Conservation (phyloP, 768 basidiomycete genomes). For the Mycena galopus region DNA sequence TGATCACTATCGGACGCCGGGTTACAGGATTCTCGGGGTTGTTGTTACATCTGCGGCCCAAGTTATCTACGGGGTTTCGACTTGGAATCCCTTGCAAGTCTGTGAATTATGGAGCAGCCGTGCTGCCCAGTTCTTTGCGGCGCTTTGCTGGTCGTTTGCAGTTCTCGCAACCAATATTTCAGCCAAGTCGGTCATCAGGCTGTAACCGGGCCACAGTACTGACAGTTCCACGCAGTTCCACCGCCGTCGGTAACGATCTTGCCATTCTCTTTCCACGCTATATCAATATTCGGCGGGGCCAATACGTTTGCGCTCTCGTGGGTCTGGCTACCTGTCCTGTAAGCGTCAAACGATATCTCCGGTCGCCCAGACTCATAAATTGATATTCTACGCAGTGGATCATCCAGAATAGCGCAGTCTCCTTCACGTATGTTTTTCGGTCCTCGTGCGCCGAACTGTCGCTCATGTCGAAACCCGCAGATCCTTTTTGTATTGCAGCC, state of each 20-base stretch:
- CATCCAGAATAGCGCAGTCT: constrained; percentile 62
- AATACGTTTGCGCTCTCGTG: constrained; percentile 68
- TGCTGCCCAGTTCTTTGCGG: constrained; percentile 73
- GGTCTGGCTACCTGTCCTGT: constrained; percentile 68
- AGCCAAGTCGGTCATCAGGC: constrained; percentile 26
- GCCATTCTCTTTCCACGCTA: constrained; percentile 64
- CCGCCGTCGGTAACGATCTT: constrained; percentile 48
- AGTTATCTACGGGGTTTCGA: constrained; percentile 61
- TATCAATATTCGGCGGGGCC: constrained; percentile 56
- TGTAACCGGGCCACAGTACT: background rate
- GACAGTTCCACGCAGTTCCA: constrained; percentile 22
- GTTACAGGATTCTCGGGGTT: constrained; percentile 63
- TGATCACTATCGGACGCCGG: too few species aligned
- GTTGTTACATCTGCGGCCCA: constrained; percentile 72
- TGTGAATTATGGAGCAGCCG: constrained; percentile 75
- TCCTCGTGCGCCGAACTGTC: constrained; percentile 1
- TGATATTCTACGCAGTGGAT: constrained; percentile 56
- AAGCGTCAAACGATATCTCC: background rate
- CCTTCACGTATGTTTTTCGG: constrained; percentile 66
- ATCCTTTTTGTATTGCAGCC: constrained; percentile 29
- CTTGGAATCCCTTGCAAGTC: constrained; percentile 49
- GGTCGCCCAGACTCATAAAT: background rate
- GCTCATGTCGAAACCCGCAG: background rate
- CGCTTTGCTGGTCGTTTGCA: constrained; percentile 42
- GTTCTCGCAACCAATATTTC: constrained; percentile 37